These are phyloP conservation scores for Candida taoyuanica DNA, from an alignment of 805 yeast species.

Conservation along the genomic window DNA sequence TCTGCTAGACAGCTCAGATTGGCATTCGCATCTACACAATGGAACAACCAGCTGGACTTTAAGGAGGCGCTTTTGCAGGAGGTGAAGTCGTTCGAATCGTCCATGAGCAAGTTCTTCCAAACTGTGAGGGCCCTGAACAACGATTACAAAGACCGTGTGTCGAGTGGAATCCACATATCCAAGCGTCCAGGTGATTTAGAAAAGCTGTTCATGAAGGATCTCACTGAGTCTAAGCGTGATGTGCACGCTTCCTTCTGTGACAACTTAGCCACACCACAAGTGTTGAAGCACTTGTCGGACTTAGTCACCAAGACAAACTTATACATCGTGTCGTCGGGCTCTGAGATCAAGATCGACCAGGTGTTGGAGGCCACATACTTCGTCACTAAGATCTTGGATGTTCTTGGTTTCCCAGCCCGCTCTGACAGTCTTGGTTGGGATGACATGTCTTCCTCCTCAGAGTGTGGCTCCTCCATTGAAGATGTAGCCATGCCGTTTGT, in stretches of 20 bases:
- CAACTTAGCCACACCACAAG: conserved; percentile 77
- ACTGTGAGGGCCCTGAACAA: conserved; percentile 76
- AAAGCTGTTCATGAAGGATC: conserved; percentile 46
- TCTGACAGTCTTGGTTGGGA: conserved; percentile 79
- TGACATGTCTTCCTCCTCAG: conserved; percentile 30
- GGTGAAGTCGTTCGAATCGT: conserved; percentile 69
- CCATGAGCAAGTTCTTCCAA: conserved; percentile 78
- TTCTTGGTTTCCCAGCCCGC: conserved; percentile 75
- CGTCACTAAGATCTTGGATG: conserved; percentile 62
- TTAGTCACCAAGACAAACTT: conserved; percentile 68
- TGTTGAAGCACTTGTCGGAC: conserved; percentile 58
- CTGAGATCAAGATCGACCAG: conserved; percentile 58
- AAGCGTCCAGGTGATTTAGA: conserved; percentile 59
- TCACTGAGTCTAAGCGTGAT: conserved; percentile 47
- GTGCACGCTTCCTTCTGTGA: conserved; percentile 85
- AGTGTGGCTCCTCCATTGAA: conserved; percentile 39
- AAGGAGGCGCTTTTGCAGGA: conserved; percentile 75
- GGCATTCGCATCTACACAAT: conserved; percentile 84
- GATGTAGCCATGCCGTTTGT: conserved; percentile 77
- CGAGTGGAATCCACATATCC: conserved; percentile 47
- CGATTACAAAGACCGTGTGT: conserved; percentile 53
- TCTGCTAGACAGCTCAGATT: conserved; percentile 81
- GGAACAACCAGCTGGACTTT: conserved; percentile 93
- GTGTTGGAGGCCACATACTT: conserved; percentile 59
- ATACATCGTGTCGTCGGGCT: conserved; percentile 55